Evolutionary conservation across 352 stramenopile genomes (phyloP), one percentile per base, ranked within the genome.

Genomic region (Globisporangium rhizosaccharum): DNA sequence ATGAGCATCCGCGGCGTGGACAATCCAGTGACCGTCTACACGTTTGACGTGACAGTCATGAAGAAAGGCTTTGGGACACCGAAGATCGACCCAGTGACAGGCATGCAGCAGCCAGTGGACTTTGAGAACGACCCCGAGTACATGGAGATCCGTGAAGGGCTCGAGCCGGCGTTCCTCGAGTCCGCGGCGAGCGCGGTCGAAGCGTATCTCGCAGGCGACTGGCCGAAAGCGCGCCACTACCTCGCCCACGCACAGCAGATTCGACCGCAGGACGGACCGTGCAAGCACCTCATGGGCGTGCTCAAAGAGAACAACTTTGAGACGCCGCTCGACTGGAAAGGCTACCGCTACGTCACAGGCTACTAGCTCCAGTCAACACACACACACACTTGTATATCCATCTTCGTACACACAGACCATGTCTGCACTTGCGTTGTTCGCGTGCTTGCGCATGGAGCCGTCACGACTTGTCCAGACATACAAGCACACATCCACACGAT

Each of bases 251-350:
- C 82, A 8, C 79, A 80, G 50, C 78, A 92, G 65, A 83, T 90
- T 36, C 80, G 82, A 23, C 80, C 82, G 2, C 70, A 75, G n/a
- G 92, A 98, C 70, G 93, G 94, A 1, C 90, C 95, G 3, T 96
- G 78, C 66, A 89, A 94, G 64, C 77, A 87, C 45, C 75, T 98
- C 25, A 96, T 98, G 70, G 67, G 59, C 25, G 96, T 89, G 57
- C 96, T 98, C 57, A 82, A 96, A 63, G 72, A 82, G 9, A 66
- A 74, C 57, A 85, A 93, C 59, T 92, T 86, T 26, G 73, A 87
- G 50, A 83, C 93, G n/a, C 94, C 94, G n/a, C 44, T 68, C 20
- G 81, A 96, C 65, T 98, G 94, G 94, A 86, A 91, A 51, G 91
- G 88, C 59, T 97, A 97, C 59, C 86, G 88, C 56, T 87, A 83